Base-by-base conservation (phyloP, 345 rosid species). In the Eucalyptus marginata region DNA sequence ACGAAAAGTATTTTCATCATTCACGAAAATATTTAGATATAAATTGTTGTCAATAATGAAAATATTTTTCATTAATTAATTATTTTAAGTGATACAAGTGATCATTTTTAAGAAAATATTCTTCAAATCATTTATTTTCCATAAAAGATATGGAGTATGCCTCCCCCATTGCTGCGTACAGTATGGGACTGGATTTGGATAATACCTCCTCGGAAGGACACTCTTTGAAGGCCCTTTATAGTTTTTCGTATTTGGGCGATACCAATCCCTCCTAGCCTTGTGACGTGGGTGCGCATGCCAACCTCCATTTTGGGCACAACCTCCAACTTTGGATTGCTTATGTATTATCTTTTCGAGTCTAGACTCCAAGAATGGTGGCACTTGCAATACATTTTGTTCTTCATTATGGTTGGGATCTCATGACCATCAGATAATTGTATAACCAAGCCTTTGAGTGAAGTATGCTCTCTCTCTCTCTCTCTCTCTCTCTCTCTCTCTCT, bases 351-450 rank as follows among this genome's bases (percentile, higher is more conserved):
- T 64, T 15, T 64, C 31, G 2, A 62, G n/a, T 62, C 8, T 6
- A 62, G 1, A 13, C 8, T 62, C 68, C 68, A 62, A 62, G n/a
- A 62, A 62, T 62, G 33, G 17, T 62, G 31, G 17, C 68, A 62
- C 29, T 24, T 58, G 62, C 62, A 56, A 24, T 56, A 56, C 62
- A 25, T 24, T 56, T 56, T 56, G 62, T 56, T 56, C 29, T 56
- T 56, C 66, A 27, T 59, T 27, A 59, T 29, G 15, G n/a, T 59
- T 27, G 31, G 68, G 68, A 59, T 59, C 68, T 59, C 31, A 59
- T 59, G 68, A 59, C 16, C 4, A 1, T 59, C 33, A 1, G 4
- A 29, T 0, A 59, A 27, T 27, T 1, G 16, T 27, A 3, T 6
- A 12, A 59, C 68, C 68, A 6, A 29, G 68, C 33, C 33, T 31